Evolutionary conservation across 2,329 filamentous ascomycete species (phyloP).

Genomic region (Corynespora cassiicola): DNA sequence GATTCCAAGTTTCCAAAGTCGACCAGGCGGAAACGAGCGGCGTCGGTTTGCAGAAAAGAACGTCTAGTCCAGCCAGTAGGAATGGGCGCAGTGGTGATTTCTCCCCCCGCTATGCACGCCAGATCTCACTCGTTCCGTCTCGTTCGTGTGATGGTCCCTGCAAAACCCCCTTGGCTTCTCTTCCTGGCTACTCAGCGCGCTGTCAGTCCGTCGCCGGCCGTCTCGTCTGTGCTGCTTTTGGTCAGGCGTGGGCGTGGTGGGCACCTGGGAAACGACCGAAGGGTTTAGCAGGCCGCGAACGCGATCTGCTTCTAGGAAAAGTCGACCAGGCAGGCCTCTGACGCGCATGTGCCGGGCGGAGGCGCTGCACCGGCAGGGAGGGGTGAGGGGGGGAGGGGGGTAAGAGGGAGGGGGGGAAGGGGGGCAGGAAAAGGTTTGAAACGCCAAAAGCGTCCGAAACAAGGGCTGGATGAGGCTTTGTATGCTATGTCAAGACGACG

Average conservation of each 20-base stretch:
- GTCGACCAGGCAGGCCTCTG: constrained; percentile 27
- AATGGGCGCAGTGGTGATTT: constrained; percentile 7
- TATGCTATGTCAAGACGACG: constrained; percentile 29
- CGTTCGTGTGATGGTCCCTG: constrained; percentile 1
- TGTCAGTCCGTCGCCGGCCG: no score
- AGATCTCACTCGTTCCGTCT: constrained; percentile 1
- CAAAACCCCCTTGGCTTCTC: constrained; percentile 7
- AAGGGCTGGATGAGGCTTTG: constrained; percentile 20
- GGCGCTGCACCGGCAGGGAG: constrained; percentile 9
- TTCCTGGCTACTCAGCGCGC: no score
- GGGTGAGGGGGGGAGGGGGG: no score
- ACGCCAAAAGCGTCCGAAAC: constrained; percentile 21
- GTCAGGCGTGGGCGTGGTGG: constrained; percentile 22
- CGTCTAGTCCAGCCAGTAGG: constrained; percentile 27
- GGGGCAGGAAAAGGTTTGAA: constrained; percentile 20
- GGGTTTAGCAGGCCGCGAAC: constrained; percentile 27
- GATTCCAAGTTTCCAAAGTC: constrained; percentile 26
- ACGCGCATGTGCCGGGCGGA: constrained; percentile 19
- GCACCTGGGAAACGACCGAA: constrained; percentile 36
- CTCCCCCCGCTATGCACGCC: constrained; percentile 1
- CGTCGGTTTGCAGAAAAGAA: constrained; percentile 23
- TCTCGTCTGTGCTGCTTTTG: no score
- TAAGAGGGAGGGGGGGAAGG: constrained; percentile 15
- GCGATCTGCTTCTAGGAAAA: constrained; percentile 21
- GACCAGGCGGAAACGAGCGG: no score